Evolutionary conservation across 805 yeast genomes (phyloP).

Genomic region (Suhomyces vadensis): DNA sequence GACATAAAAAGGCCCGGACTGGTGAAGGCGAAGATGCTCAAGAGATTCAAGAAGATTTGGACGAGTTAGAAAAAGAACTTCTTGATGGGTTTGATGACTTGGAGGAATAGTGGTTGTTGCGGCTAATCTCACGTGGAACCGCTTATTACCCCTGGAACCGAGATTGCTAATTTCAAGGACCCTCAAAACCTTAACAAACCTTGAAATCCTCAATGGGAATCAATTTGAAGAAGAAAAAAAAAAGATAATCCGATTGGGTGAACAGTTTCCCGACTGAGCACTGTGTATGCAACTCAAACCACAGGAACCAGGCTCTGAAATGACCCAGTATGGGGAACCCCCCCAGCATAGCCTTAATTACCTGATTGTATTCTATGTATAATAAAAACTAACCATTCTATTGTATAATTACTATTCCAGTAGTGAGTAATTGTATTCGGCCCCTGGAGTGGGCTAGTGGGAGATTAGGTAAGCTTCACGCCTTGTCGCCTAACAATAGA

Average conservation of each 20-base stretch:
- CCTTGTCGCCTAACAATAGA: neutral
- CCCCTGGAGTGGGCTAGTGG: constrained; percentile 2
- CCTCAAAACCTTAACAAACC: no score
- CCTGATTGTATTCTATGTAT: neutral
- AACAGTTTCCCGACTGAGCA: no score
- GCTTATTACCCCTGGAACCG: neutral
- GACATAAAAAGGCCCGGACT: constrained; percentile 9
- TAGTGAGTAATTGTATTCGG: neutral
- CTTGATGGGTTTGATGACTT: constrained; percentile 55
- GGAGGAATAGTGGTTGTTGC: constrained; percentile 25
- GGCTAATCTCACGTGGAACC: neutral
- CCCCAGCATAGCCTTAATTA: neutral
- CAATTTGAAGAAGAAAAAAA: no score
- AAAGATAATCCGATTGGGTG: no score
- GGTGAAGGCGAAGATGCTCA: constrained; percentile 12
- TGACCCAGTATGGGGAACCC: no score
- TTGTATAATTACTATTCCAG: neutral
- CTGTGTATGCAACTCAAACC: no score
- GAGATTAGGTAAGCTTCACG: no score
- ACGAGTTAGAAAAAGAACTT: constrained; percentile 51
- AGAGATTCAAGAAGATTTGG: constrained; percentile 31
- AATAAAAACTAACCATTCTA: neutral
- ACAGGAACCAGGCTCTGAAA: no score
- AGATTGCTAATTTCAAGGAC: neutral
- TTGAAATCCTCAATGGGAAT: no score